These are phyloP conservation scores for Cochlearia excelsa DNA, from an alignment of 345 rosid species.

Conservation along the genomic window DNA sequence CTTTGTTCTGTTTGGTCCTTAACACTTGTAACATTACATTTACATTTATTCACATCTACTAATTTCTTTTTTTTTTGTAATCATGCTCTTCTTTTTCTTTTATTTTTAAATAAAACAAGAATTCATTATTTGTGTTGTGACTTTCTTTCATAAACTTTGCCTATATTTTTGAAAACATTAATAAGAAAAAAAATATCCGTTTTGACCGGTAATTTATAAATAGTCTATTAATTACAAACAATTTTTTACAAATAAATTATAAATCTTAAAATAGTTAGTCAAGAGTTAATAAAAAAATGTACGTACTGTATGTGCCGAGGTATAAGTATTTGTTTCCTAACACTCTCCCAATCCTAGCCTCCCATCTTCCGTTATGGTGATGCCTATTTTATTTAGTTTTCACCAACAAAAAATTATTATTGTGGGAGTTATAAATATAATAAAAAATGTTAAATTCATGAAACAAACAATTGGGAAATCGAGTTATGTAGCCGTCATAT, in stretches of 20 bases:
- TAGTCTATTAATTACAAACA: background rate
- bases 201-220: constrained; percentile 7
- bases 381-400: constrained; percentile 50
- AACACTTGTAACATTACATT: constrained; percentile 31
- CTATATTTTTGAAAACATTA: background rate
- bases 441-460: too few relatives aligned
- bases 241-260: background rate
- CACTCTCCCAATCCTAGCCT: constrained; percentile 91
- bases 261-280: too few relatives aligned
- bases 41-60: constrained; percentile 10
- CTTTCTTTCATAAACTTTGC: background rate
- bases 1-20: constrained; percentile 31
- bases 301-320: constrained; percentile 90
- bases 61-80: constrained; percentile 10
- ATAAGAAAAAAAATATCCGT: background rate
- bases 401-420: too few relatives aligned
- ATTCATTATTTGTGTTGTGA: background rate
- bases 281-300: background rate
- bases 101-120: background rate
- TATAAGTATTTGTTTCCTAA: constrained; percentile 93
- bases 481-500: too few relatives aligned
- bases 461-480: too few relatives aligned
- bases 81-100: background rate
- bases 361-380: constrained; percentile 98
- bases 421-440: too few relatives aligned